phyloP scores from a whole-genome alignment of 306 rosid species.

The Begonia fuchsioides region DNA sequence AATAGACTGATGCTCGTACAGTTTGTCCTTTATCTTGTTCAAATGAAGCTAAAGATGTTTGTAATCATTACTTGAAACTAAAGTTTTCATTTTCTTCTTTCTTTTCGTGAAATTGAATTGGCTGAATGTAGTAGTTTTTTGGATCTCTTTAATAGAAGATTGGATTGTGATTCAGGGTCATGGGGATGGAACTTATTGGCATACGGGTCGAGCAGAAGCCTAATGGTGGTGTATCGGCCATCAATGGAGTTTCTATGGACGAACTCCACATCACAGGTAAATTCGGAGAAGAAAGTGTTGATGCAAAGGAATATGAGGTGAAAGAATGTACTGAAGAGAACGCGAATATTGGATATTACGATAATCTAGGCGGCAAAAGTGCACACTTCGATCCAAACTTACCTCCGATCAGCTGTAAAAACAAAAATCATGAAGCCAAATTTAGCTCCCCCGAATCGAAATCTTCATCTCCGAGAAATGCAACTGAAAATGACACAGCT shows the following conservation, averaged over 20 bases:
- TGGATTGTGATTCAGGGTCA: constrained; percentile 34
- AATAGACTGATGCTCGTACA: too few relatives aligned
- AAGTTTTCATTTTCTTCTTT: too few relatives aligned
- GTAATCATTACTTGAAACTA: too few relatives aligned
- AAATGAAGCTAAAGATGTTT: too few relatives aligned
- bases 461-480: constrained; percentile 23
- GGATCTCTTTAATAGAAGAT: too few relatives aligned
- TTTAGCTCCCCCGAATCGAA: constrained; percentile 29
- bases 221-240: constrained; percentile 16
- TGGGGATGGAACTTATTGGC: constrained; percentile 87
- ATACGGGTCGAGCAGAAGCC: constrained; percentile 29
- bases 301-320: constrained; percentile 46
- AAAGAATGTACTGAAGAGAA: constrained; percentile 40
- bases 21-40: too few relatives aligned
- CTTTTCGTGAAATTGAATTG: too few relatives aligned
- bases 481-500: constrained; percentile 32
- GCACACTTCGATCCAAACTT: constrained; percentile 23
- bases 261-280: constrained; percentile 47
- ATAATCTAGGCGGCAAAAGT: constrained; percentile 31
- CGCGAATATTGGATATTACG: constrained; percentile 27
- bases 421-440: constrained; percentile 21
- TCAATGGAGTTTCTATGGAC: constrained; percentile 36
- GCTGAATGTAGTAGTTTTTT: too few relatives aligned
- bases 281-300: constrained; percentile 35
- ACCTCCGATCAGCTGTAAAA: constrained; percentile 32